Conservation (phyloP, 2,329 filamentous ascomycete genomes). For the Colletotrichum sp. region DNA sequence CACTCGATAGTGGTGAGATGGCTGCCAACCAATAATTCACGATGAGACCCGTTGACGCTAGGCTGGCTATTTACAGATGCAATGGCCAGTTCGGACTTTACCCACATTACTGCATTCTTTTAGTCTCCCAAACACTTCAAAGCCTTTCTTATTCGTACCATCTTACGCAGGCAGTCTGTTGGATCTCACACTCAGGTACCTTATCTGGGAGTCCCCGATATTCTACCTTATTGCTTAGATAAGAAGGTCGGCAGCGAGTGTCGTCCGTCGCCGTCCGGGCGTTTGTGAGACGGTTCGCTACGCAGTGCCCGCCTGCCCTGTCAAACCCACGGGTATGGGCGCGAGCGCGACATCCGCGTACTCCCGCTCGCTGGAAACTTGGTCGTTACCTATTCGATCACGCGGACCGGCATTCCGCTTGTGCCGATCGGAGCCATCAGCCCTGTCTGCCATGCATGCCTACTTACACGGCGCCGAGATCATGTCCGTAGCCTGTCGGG, state of each 20-base stretch:
- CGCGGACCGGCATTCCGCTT: neutral
- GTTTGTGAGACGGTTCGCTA: neutral
- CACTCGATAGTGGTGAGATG: neutral
- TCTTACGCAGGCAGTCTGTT: neutral
- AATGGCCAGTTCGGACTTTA: neutral
- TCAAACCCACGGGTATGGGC: neutral
- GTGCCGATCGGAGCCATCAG: neutral
- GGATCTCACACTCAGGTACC: neutral
- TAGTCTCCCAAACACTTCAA: neutral
- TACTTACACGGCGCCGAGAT: neutral
- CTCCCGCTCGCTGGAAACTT: neutral
- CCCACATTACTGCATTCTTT: neutral
- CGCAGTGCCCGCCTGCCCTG: neutral
- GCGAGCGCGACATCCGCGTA: neutral
- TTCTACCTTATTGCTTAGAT: neutral
- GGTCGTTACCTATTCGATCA: neutral
- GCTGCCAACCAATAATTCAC: neutral
- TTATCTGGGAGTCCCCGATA: neutral
- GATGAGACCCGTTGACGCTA: neutral
- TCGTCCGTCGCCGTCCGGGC: neutral
- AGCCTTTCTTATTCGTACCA: neutral
- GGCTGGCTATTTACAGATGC: neutral
- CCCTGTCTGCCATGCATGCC: neutral
- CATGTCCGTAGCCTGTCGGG: neutral
- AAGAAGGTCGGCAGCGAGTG: neutral